Percentiles rank a stretch among this genome's conserved stretches.
These are phyloP conservation scores for Magnusiomyces fungicola DNA, from an alignment of 1,139 yeast genomes.

Conservation along the genomic window DNA sequence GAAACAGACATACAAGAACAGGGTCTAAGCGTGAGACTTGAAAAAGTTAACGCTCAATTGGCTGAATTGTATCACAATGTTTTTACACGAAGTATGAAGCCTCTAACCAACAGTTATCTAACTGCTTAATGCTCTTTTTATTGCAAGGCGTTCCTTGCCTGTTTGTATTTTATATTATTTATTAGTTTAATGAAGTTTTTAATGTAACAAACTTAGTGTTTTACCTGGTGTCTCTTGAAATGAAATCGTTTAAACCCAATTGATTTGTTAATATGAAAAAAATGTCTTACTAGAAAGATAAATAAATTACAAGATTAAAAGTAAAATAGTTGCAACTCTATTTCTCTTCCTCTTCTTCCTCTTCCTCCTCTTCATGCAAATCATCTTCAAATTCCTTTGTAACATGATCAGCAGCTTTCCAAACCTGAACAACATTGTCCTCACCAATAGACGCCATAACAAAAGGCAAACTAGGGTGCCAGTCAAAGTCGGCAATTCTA, in stretches of 20 bases:
- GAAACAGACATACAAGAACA: constrained; percentile 34
- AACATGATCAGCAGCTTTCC: constrained; percentile 45
- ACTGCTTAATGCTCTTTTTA: too few species aligned
- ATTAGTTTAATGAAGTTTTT: too few species aligned
- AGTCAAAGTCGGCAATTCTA: constrained; percentile 76
- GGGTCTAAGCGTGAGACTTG: constrained; percentile 32
- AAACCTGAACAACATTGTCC: constrained; percentile 80
- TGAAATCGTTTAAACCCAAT: too few species aligned
- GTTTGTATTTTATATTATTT: too few species aligned
- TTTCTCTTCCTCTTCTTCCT: constrained; percentile 18
- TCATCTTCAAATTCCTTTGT: constrained; percentile 34
- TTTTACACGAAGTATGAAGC: too few species aligned
- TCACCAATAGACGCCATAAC: constrained; percentile 75
- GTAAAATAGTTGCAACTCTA: too few species aligned
- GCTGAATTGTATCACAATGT: constrained; percentile 15
- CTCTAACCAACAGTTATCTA: too few species aligned
- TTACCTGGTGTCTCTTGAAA: too few species aligned
- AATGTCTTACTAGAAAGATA: neutral
- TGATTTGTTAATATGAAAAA: neutral
- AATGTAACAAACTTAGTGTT: too few species aligned
- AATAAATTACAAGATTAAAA: neutral
- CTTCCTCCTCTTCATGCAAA: constrained; percentile 35
- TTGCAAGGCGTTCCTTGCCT: too few species aligned
- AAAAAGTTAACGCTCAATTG: constrained; percentile 9
- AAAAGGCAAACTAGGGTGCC: constrained; percentile 81